Conservation (phyloP, 1,284 basidiomycete genomes). For the Fomitopsis schrenkii region DNA sequence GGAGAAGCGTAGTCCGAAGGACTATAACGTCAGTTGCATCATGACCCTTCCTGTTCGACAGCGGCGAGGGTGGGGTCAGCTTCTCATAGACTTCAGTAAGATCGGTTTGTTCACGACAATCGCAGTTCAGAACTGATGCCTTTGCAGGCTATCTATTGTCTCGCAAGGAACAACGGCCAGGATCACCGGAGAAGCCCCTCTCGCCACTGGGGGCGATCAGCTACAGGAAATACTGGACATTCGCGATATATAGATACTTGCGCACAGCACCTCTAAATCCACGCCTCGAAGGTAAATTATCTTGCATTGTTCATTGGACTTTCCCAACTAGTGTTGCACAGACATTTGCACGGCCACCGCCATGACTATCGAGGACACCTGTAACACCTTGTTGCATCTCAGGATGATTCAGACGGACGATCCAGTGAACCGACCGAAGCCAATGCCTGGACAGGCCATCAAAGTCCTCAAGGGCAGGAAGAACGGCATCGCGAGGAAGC, state of each 20-base stretch:
- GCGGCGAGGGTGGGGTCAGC: conserved; percentile 91
- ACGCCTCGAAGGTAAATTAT: conserved; percentile 69
- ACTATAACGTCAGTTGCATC: conserved; percentile 98
- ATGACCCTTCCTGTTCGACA: conserved; percentile 98
- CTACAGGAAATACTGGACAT: conserved; percentile 95
- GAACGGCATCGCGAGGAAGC: conserved; percentile 57
- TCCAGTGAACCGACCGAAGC: conserved; percentile 43
- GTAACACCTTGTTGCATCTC: conserved; percentile 72
- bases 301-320: conserved; percentile 5
- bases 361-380: conserved; percentile 90
- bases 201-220: conserved; percentile 87
- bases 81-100: conserved; percentile 96
- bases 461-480: conserved; percentile 68
- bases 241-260: conserved; percentile 86
- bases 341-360: conserved; percentile 87
- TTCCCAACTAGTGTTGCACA: conserved; percentile 28
- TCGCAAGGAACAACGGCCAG: conserved; percentile 86
- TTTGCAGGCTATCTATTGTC: conserved; percentile 88
- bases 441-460: conserved; percentile 72
- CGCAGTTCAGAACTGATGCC: conserved; percentile 1
- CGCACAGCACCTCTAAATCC: conserved; percentile 55
- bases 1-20: conserved; percentile 94
- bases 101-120: conserved; percentile 14
- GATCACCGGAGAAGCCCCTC: conserved; percentile 92
- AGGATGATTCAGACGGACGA: conserved; percentile 71